Conservation (phyloP, 1,284 basidiomycete species). For the Neolentinus lepideus region DNA sequence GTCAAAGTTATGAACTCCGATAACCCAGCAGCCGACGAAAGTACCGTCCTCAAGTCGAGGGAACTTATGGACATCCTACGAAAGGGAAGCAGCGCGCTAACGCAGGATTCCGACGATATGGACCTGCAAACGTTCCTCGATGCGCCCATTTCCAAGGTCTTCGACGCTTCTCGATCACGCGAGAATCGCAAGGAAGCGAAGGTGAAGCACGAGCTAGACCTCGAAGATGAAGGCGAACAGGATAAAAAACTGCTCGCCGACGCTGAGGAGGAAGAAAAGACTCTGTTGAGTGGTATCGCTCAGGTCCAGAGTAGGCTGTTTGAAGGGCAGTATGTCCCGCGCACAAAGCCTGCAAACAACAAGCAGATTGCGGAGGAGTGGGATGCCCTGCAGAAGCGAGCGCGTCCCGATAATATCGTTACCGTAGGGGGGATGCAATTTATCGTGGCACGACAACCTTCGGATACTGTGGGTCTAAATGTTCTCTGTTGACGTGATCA, state of each 20-base stretch:
- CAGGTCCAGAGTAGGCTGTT: constrained; percentile 51
- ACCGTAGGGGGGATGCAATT: constrained; percentile 39
- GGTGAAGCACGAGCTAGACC: constrained; percentile 31
- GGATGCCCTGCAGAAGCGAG: constrained; percentile 37
- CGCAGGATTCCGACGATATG: constrained; percentile 26
- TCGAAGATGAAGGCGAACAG: constrained; percentile 7
- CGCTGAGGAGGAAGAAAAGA: constrained; percentile 48
- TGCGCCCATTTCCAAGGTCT: constrained; percentile 33
- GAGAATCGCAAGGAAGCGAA: constrained; percentile 33
- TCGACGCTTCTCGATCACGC: constrained; percentile 32
- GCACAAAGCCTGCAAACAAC: constrained; percentile 22
- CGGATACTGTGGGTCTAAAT: constrained; percentile 20
- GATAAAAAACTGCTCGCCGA: constrained; percentile 28
- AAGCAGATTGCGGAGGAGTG: constrained; percentile 37
- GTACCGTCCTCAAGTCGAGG: constrained; percentile 25
- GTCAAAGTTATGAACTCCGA: constrained; percentile 46
- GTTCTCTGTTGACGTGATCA: neutral
- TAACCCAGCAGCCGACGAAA: constrained; percentile 14
- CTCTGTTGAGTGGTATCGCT: constrained; percentile 44
- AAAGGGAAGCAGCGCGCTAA: constrained; percentile 47
- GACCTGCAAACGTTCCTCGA: constrained; percentile 33
- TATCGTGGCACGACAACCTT: constrained; percentile 25
- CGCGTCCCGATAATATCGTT: constrained; percentile 29
- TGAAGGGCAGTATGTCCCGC: constrained; percentile 42
- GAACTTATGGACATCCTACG: constrained; percentile 49